Evolutionary conservation across 129 eudicot genomes (phyloP).

Genomic region (Escallonia herrerae): DNA sequence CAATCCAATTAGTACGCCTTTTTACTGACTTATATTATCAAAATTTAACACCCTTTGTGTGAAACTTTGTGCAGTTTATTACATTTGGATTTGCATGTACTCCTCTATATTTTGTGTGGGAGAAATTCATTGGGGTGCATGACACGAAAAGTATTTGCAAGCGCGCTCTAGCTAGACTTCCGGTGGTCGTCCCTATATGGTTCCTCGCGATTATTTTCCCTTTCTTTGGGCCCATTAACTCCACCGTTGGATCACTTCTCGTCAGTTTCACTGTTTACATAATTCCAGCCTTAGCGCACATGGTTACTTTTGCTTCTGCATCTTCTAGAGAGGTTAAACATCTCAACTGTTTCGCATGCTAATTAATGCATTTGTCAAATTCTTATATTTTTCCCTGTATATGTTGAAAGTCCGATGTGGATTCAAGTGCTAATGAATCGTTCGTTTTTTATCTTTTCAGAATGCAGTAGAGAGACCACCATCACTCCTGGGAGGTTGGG

Average conservation of each 20-base stretch:
- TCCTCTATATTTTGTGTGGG: constrained; percentile 85
- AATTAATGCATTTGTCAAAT: neutral
- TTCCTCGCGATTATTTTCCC: constrained; percentile 81
- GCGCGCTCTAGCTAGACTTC: constrained; percentile 71
- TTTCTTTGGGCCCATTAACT: constrained; percentile 84
- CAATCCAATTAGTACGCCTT: too few species aligned
- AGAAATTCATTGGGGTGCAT: constrained; percentile 70
- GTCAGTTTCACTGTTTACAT: constrained; percentile 88
- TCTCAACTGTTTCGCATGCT: neutral
- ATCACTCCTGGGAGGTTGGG: constrained; percentile 53
- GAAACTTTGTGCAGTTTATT: constrained; percentile 49
- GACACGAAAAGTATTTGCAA: constrained; percentile 57
- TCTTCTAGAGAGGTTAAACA: constrained; percentile 61
- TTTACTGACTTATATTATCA: too few species aligned
- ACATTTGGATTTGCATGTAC: constrained; percentile 96
- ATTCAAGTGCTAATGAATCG: neutral
- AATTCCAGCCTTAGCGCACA: constrained; percentile 80
- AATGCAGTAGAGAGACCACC: constrained; percentile 91
- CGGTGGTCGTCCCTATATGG: constrained; percentile 89
- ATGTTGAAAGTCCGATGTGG: neutral
- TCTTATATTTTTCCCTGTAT: neutral
- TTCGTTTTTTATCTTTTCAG: constrained; percentile 23
- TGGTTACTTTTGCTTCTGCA: constrained; percentile 61
- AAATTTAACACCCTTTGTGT: neutral
- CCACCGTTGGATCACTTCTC: constrained; percentile 79